Evolutionary conservation across 163 green algal genomes (phyloP).

Genomic region (Scenedesmus sp.): DNA sequence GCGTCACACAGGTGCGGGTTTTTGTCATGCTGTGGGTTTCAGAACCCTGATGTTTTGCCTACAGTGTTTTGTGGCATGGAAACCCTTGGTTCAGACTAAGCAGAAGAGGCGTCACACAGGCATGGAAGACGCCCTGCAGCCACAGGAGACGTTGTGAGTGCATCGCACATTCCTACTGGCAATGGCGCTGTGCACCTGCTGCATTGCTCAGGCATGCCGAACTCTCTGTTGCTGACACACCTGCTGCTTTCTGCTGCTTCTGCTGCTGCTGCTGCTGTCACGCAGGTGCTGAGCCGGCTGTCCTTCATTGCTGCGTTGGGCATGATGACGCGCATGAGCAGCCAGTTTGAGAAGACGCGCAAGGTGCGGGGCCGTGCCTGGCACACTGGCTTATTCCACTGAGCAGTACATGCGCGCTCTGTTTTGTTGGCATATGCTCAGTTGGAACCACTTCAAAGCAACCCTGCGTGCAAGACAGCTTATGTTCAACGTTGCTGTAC

Average conservation of each 20-base stretch:
- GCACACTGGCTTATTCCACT: no score
- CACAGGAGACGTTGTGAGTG: no score
- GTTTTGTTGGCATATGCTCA: no score
- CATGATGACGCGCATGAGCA: constrained; percentile 99
- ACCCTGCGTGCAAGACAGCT: no score
- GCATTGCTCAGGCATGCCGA: not conserved
- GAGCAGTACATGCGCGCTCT: no score
- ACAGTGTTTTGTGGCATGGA: not conserved
- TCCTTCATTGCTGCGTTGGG: constrained; percentile 95
- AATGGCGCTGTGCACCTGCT: not conserved
- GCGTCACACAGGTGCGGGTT: no score
- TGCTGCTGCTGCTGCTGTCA: not conserved
- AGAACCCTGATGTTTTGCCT: not conserved
- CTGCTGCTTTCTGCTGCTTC: not conserved
- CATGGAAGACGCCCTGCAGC: not conserved
- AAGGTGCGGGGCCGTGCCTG: constrained; percentile 80
- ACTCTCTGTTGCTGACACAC: not conserved
- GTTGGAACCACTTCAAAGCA: no score
- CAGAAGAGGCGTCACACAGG: no score
- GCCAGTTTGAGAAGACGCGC: constrained; percentile 98
- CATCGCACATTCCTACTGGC: no score
- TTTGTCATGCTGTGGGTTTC: no score
- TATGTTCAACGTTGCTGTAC: no score
- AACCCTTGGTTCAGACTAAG: not conserved
- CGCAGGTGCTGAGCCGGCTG: constrained; percentile 94